These are phyloP conservation scores for Harringtonia aguacate DNA, from an alignment of 2,329 filamentous ascomycete genomes.

Conservation along the genomic window DNA sequence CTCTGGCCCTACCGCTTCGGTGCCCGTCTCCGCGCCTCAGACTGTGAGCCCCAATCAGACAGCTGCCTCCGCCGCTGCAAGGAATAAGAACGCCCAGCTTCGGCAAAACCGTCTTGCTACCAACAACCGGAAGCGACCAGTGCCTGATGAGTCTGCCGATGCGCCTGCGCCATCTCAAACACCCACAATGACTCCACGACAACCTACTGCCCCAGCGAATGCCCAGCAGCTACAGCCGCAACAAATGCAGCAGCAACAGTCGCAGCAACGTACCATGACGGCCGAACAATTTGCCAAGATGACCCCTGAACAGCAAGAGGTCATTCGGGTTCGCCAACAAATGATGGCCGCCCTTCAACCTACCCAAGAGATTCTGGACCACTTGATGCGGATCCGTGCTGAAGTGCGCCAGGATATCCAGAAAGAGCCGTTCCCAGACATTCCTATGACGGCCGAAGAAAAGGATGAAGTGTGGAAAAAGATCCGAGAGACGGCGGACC, in stretches of 20 bases:
- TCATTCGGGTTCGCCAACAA: slow-evolving; percentile 15
- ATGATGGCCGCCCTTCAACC: slow-evolving; percentile 15
- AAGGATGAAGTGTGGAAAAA: slow-evolving; percentile 32
- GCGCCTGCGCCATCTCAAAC: neutral
- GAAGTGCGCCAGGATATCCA: slow-evolving; percentile 24
- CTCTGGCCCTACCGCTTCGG: neutral
- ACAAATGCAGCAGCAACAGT: slow-evolving; percentile 13
- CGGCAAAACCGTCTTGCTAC: slow-evolving; percentile 2
- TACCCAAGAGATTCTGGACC: slow-evolving; percentile 26
- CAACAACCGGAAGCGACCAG: slow-evolving; percentile 9
- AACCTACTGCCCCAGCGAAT: neutral
- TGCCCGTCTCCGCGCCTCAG: neutral
- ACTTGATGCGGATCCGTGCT: slow-evolving; percentile 18
- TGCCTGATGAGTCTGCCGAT: slow-evolving; percentile 1
- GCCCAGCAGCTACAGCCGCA: slow-evolving; percentile 11
- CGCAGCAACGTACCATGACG: slow-evolving; percentile 18
- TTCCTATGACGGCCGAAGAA: slow-evolving; percentile 34
- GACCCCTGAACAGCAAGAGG: slow-evolving; percentile 28
- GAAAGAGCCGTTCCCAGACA: slow-evolving; percentile 31
- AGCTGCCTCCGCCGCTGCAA: neutral
- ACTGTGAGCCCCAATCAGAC: neutral
- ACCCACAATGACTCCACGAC: neutral
- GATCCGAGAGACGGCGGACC: slow-evolving; percentile 27
- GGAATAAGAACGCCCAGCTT: slow-evolving; percentile 1
- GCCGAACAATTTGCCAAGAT: slow-evolving; percentile 29